Percentiles rank a stretch among this genome's conserved stretches.
These are phyloP conservation scores for Wickerhamiella galacta DNA, from an alignment of 805 yeast species.

Conservation along the genomic window DNA sequence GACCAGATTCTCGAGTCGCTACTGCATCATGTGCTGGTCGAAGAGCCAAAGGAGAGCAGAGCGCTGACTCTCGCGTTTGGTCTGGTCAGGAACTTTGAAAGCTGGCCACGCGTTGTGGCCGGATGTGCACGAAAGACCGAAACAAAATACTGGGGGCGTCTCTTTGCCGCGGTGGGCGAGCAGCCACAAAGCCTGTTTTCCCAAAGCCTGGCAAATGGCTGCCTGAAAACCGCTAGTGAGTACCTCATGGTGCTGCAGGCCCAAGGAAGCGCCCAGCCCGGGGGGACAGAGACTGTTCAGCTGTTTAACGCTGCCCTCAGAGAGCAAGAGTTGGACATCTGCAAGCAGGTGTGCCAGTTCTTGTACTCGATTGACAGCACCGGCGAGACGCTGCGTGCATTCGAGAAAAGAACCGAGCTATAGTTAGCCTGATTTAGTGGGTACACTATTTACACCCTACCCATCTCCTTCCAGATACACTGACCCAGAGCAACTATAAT, in stretches of 20 bases:
- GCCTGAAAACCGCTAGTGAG: conserved; percentile 26
- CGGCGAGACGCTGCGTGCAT: conserved; percentile 14
- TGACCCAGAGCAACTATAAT: too few relatives aligned
- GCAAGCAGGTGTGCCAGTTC: conserved; percentile 25
- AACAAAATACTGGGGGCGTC: conserved; percentile 33
- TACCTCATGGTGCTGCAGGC: conserved; percentile 25
- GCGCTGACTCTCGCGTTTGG: conserved; percentile 12
- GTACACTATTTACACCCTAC: too few relatives aligned
- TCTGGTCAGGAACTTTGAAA: conserved; percentile 22
- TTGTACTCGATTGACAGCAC: conserved; percentile 23
- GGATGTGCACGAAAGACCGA: conserved; percentile 44
- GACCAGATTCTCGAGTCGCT: conserved; percentile 27
- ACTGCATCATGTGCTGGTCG: conserved; percentile 22
- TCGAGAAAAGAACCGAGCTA: conserved; percentile 1
- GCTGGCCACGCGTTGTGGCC: conserved; percentile 24
- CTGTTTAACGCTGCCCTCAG: conserved; percentile 22
- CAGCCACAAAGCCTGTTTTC: conserved; percentile 21
- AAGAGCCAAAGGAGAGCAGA: conserved; percentile 5
- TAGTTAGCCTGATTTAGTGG: too few relatives aligned
- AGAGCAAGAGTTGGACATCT: conserved; percentile 21
- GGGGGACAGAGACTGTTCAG: conserved; percentile 14
- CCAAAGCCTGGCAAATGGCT: conserved; percentile 19
- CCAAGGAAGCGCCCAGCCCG: conserved; percentile 12
- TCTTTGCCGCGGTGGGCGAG: conserved; percentile 24
- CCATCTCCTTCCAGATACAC: too few relatives aligned